Evolutionary conservation across 306 rosid genomes (phyloP).

Genomic region (Prunus mira): DNA sequence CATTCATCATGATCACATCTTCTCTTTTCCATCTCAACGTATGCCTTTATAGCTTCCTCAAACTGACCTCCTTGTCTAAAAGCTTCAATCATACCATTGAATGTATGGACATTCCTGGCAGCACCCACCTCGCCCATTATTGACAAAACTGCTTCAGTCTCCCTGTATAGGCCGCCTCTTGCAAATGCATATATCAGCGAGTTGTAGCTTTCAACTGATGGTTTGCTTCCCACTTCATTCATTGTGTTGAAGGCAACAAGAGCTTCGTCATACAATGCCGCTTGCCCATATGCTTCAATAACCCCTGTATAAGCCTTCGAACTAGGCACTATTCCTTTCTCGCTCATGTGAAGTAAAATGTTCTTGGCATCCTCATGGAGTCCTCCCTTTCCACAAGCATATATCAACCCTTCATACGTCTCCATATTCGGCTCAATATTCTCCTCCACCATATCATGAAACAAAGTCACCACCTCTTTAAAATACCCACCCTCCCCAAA

Average conservation of each 20-base stretch:
- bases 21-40: conserved; percentile 73
- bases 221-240: conserved; percentile 79
- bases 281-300: conserved; percentile 86
- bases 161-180: conserved; percentile 82
- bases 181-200: conserved; percentile 67
- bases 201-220: conserved; percentile 71
- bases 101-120: conserved; percentile 54
- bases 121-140: conserved; percentile 63
- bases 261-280: conserved; percentile 87
- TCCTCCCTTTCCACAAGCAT: conserved; percentile 97
- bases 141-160: conserved; percentile 53
- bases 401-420: conserved; percentile 85
- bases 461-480: conserved; percentile 93
- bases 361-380: conserved; percentile 78
- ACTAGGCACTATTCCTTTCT: conserved; percentile 72
- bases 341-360: conserved; percentile 68
- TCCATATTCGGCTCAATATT: conserved; percentile 85
- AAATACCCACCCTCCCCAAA: conserved; percentile 99
- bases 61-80: conserved; percentile 84
- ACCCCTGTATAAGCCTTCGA: conserved; percentile 76
- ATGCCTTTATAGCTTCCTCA: conserved; percentile 80
- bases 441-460: conserved; percentile 96
- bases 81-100: conserved; percentile 76
- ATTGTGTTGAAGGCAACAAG: conserved; percentile 90
- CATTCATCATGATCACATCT: conserved; percentile 73